Evolutionary conservation across 2,329 filamentous ascomycete species (phyloP).

Genomic region (Juglanconis juglandina): DNA sequence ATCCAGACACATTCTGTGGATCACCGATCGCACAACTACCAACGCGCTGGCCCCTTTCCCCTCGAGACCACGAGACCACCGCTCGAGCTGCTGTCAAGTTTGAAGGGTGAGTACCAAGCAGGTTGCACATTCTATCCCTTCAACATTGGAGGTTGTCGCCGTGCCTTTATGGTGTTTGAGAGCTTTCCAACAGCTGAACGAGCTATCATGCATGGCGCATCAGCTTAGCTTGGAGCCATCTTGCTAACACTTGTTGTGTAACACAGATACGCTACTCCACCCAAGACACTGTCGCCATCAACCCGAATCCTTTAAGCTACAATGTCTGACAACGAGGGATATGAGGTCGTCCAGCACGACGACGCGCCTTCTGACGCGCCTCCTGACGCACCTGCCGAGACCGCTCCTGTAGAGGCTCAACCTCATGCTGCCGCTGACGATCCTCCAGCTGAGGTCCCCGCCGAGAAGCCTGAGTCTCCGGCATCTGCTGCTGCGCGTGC

Average conservation of each 20-base stretch:
- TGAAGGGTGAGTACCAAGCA: neutral
- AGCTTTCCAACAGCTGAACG: neutral
- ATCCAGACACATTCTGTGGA: neutral
- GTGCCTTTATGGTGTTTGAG: neutral
- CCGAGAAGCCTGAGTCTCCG: neutral
- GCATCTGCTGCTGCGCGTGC: neutral
- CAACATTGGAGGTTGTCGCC: neutral
- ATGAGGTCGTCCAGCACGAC: slow-evolving; percentile 28
- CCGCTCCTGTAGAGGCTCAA: neutral
- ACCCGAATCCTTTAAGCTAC: slow-evolving; percentile 5
- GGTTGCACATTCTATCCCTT: neutral
- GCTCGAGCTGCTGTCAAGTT: neutral
- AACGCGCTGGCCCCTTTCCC: slow-evolving; percentile 9
- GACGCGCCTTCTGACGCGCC: slow-evolving; percentile 21
- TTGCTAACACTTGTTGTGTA: slow-evolving; percentile 3
- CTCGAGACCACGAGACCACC: neutral
- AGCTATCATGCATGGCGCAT: neutral
- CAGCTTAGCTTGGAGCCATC: slow-evolving; percentile 4
- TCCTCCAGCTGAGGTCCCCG: slow-evolving; percentile 12
- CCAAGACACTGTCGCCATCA: neutral
- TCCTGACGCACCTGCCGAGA: neutral
- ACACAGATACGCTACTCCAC: slow-evolving; percentile 1
- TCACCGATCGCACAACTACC: neutral
- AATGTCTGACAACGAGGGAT: slow-evolving; percentile 33
- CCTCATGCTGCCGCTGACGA: slow-evolving; percentile 17